phyloP scores from a whole-genome alignment of 495 filamentous ascomycete species.

The Penicillium parvum region DNA sequence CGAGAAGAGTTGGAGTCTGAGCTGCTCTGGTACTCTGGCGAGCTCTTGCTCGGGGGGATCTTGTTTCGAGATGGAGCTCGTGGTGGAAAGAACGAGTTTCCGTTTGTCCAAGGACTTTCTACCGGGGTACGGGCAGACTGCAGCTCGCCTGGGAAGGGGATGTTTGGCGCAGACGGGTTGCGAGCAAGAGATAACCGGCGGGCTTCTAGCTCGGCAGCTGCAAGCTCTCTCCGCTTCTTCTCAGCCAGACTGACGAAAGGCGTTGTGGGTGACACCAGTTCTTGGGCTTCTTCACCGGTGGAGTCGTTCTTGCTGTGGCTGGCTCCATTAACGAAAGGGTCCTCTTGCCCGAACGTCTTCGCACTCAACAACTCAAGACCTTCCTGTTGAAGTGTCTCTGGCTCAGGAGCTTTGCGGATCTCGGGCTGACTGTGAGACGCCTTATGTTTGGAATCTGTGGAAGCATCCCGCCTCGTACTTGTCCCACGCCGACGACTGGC shows the following conservation, averaged over 20 bases:
- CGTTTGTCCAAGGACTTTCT: conserved; percentile 29
- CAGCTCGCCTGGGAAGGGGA: conserved; percentile 70
- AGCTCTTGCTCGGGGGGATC: conserved; percentile 37
- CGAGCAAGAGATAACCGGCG: conserved; percentile 76
- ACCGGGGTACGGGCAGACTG: conserved; percentile 30
- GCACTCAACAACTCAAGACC: conserved; percentile 17
- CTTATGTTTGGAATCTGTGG: conserved; percentile 40
- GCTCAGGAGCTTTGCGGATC: conserved; percentile 38
- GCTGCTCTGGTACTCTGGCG: conserved; percentile 43
- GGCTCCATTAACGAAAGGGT: conserved; percentile 7
- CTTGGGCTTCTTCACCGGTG: conserved; percentile 19
- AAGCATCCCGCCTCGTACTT: conserved; percentile 43
- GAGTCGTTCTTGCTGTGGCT: conserved; percentile 18
- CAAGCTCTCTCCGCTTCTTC: conserved; percentile 63
- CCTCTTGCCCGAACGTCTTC: conserved; percentile 23
- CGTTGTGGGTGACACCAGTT: conserved; percentile 21
- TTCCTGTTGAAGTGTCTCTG: conserved; percentile 16
- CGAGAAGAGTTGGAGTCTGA: conserved; percentile 41
- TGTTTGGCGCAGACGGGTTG: conserved; percentile 71
- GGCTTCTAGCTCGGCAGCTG: conserved; percentile 82
- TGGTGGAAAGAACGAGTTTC: conserved; percentile 42
- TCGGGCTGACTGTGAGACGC: conserved; percentile 34
- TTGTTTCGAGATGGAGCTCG: conserved; percentile 35
- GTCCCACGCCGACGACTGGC: conserved; percentile 37
- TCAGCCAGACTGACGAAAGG: conserved; percentile 31